phyloP scores from a whole-genome alignment of 352 stramenopile species.

The Phytophthora kernoviae region DNA sequence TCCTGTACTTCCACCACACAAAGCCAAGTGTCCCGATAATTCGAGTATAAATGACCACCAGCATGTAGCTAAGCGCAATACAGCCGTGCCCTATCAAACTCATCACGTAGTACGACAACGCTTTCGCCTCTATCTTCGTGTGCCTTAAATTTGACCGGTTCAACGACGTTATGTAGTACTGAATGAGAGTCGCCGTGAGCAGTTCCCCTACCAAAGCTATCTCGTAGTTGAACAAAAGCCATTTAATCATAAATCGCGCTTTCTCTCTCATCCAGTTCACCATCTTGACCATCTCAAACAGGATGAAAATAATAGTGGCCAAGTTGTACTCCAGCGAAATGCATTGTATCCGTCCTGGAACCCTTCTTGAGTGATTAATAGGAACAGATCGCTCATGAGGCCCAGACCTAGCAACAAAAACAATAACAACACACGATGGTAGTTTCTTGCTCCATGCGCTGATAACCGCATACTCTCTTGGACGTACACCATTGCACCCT shows the following conservation, averaged over 20 bases:
- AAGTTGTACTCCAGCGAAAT: conserved; percentile 30
- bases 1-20: conserved; percentile 9
- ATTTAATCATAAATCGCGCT: conserved; percentile 7
- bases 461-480: conserved; percentile 11
- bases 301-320: conserved; percentile 14
- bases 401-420: conserved; percentile 20
- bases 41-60: conserved; percentile 9
- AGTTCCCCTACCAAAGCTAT: conserved; percentile 18
- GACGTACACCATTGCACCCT: conserved; percentile 7
- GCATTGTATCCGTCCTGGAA: conserved; percentile 12
- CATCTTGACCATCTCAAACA: conserved; percentile 28
- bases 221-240: conserved; percentile 23
- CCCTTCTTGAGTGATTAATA: conserved; percentile 20
- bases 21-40: conserved; percentile 3
- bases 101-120: conserved; percentile 21
- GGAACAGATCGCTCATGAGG: conserved; percentile 25
- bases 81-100: conserved; percentile 18
- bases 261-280: conserved; percentile 12
- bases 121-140: conserved; percentile 2
- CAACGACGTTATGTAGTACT: conserved; percentile 17
- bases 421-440: conserved; percentile 8
- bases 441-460: conserved; percentile 13
- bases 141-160: conserved; percentile 19
- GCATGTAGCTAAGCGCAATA: conserved; percentile 14
- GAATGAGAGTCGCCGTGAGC: conserved; percentile 16